Evolutionary conservation across 148 eudicot species (phyloP).

Genomic region (Cornus kousa): DNA sequence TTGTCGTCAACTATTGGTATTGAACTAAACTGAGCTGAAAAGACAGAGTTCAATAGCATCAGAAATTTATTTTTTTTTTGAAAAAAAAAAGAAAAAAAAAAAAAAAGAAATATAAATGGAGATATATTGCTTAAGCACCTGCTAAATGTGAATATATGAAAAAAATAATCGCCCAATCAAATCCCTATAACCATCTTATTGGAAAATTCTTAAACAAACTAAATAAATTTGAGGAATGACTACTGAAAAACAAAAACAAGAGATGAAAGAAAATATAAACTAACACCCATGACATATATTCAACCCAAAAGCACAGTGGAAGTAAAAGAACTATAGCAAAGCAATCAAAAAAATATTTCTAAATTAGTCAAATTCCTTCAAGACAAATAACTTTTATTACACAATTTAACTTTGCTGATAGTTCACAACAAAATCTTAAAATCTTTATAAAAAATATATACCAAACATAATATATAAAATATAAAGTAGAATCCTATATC

Average conservation of each 20-base stretch:
- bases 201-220: not conserved
- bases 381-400: no score
- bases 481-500: no score
- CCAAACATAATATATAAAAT: no score
- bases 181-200: not conserved
- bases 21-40: constrained; percentile 71
- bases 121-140: not conserved
- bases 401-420: no score
- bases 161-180: not conserved
- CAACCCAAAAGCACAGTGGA: not conserved
- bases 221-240: not conserved
- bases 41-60: constrained; percentile 1
- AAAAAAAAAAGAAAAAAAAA: not conserved
- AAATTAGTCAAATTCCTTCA: no score
- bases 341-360: not conserved
- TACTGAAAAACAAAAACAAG: constrained; percentile 4
- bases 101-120: not conserved
- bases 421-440: no score
- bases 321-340: not conserved
- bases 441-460: no score
- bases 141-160: not conserved
- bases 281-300: not conserved
- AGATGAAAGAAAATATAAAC: not conserved
- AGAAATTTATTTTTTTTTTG: not conserved
- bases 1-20: constrained; percentile 68